Evolutionary conservation across 2,329 filamentous ascomycete species (phyloP).

Genomic region (Xylaria sp.): DNA sequence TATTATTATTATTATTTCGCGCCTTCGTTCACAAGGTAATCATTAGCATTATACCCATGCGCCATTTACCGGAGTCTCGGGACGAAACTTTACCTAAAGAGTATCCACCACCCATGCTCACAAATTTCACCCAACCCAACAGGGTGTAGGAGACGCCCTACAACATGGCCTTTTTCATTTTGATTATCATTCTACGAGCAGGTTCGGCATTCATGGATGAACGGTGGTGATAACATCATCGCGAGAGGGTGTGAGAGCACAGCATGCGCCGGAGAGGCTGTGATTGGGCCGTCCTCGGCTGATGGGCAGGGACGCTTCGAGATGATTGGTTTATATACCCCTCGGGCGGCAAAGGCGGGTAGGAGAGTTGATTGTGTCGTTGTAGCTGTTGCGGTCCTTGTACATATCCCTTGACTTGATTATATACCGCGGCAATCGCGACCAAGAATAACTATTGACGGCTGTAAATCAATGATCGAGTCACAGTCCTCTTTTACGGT

Average conservation of each 20-base stretch:
- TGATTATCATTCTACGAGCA: conserved; percentile 2
- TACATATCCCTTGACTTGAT: conserved; percentile 9
- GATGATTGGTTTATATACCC: conserved; percentile 23
- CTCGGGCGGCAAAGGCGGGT: conserved; percentile 9
- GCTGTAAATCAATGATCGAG: no score
- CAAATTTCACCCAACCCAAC: background rate
- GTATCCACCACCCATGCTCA: conserved; percentile 1
- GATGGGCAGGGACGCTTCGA: background rate
- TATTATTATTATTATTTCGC: background rate
- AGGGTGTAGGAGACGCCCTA: conserved; percentile 1
- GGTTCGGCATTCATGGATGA: background rate
- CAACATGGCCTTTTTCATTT: background rate
- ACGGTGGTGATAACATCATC: background rate
- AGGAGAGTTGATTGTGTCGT: background rate
- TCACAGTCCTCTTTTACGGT: background rate
- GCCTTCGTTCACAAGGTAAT: conserved; percentile 13
- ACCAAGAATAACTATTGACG: background rate
- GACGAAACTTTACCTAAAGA: conserved; percentile 5
- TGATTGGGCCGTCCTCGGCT: background rate
- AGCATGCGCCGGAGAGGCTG: background rate
- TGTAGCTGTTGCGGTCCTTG: conserved; percentile 9
- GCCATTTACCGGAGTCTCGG: conserved; percentile 24
- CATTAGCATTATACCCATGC: conserved; percentile 27
- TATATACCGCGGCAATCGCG: background rate
- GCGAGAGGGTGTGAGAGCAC: background rate